Evolutionary conservation across 2,329 filamentous ascomycete species (phyloP), one percentile per base, ranked within the genome.

Genomic region (Teratosphaeria gauchensis): DNA sequence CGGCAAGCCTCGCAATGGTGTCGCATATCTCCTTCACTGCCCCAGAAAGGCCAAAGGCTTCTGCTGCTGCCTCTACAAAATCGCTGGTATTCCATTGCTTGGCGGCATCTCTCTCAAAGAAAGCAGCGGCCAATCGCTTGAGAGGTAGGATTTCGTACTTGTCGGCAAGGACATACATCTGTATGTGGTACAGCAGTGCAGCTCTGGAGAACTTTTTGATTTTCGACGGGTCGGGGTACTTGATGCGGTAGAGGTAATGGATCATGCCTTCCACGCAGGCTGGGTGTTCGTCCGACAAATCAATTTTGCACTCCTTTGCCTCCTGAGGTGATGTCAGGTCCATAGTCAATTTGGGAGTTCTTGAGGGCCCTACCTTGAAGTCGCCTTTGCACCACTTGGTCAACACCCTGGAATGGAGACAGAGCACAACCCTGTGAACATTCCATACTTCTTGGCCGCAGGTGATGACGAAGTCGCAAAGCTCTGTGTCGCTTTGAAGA

Each of bases 341-440:
- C 5, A 35, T 9, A 31, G 31, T 4, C 14, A 4, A 42, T 42
- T 42, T 2, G 2, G 33, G 33, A 14, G 7, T 4, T 42, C 35
- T 16, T 24, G 21, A 32, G 53, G 21, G 12, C 19, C n/a, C 9
- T 30, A 56, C 54, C 54, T 31, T 30, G 55, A 57, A 57, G 28
- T 5, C 46, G 46, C 55, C 55, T 12, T 28, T 52, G n/a, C 31
- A 30, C n/a, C 51, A 54, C 31, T 59, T 58, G 2, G 51, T 38
- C n/a, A 67, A 61, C 52, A 63, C 65, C 1, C 57, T 53, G 4
- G 63, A 66, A 21, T 64, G 62, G 24, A 61, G 16, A 28, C 64
- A 65, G 9, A 67, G 42, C 14, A 65, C 56, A 1, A 56, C 46
- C 30, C 63, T 61, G 59, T 67, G 63, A 1, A 64, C 64, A 12